Percentiles rank a stretch among this genome's conserved stretches.
These are phyloP conservation scores for Alternaria ethzedia DNA, from an alignment of 2,329 filamentous ascomycete genomes.

Conservation along the genomic window DNA sequence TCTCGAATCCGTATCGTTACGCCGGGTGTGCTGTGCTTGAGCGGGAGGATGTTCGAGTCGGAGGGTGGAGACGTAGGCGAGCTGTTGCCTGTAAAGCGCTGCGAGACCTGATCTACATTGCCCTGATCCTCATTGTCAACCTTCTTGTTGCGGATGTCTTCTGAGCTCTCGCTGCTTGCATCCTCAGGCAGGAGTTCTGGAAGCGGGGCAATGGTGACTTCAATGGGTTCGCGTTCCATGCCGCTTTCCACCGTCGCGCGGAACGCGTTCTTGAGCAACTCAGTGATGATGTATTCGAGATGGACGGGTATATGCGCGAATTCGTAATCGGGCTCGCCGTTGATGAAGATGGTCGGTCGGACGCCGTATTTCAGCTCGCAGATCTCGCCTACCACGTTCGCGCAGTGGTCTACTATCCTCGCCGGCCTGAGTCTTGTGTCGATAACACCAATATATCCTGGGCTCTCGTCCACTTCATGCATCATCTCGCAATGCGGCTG, in stretches of 20 bases:
- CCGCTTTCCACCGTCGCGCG: slow-evolving; percentile 86
- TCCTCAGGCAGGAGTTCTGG: slow-evolving; percentile 55
- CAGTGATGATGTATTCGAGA: slow-evolving; percentile 95
- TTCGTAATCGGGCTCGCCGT: slow-evolving; percentile 83
- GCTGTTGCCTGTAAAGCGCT: slow-evolving; percentile 35
- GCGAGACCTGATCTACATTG: slow-evolving; percentile 40
- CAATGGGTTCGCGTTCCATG: slow-evolving; percentile 80
- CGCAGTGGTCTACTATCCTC: slow-evolving; percentile 80
- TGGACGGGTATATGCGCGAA: slow-evolving; percentile 96
- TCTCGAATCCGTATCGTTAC: slow-evolving; percentile 96
- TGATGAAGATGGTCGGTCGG: slow-evolving; percentile 78
- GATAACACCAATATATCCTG: slow-evolving; percentile 89
- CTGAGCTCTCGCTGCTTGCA: slow-evolving; percentile 12
- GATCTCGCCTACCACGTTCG: slow-evolving; percentile 90
- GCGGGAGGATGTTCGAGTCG: slow-evolving; percentile 51
- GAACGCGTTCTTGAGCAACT: slow-evolving; percentile 96
- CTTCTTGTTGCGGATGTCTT: slow-evolving; percentile 13
- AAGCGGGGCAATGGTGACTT: slow-evolving; percentile 85
- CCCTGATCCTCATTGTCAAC: slow-evolving; percentile 41
- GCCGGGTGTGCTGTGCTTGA: slow-evolving; percentile 68
- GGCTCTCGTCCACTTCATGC: slow-evolving; percentile 51
- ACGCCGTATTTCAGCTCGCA: slow-evolving; percentile 96
- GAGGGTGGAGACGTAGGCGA: slow-evolving; percentile 27
- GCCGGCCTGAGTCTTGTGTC: slow-evolving; percentile 87
- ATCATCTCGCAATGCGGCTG: slow-evolving; percentile 70